phyloP scores from a whole-genome alignment of 2,329 filamentous ascomycete genomes.

The Aspergillus aculeatinus region DNA sequence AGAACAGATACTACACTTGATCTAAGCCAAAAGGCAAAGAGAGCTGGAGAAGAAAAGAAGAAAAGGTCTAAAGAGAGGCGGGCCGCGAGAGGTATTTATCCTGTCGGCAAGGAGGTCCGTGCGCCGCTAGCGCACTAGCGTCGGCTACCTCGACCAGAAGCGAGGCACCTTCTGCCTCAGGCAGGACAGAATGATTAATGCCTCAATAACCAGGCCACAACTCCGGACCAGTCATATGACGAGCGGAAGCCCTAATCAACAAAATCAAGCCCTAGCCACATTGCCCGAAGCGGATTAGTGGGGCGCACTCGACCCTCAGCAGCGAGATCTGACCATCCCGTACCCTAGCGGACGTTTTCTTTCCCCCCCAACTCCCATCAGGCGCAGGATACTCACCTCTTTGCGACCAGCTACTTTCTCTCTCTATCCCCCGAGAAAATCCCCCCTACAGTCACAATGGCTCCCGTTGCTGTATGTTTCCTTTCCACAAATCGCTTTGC shows the following conservation, averaged over 20 bases:
- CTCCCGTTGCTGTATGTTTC: constrained; percentile 81
- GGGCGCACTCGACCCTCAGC: constrained; percentile 32
- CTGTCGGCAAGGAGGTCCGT: constrained; percentile 10
- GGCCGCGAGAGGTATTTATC: constrained; percentile 34
- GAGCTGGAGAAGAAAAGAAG: constrained; percentile 50
- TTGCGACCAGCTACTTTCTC: constrained; percentile 59
- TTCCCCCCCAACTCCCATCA: constrained; percentile 21
- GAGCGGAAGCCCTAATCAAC: constrained; percentile 20
- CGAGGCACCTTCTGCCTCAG: constrained; percentile 6
- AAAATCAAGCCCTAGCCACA: constrained; percentile 4
- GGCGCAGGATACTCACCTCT: constrained; percentile 90
- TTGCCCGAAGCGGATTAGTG: constrained; percentile 25
- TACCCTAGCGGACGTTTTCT: constrained; percentile 26
- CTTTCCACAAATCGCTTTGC: constrained; percentile 73
- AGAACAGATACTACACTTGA: constrained; percentile 97
- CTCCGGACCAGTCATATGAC: constrained; percentile 12
- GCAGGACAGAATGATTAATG: neutral
- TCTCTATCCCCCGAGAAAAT: constrained; percentile 30
- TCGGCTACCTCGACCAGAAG: constrained; percentile 13
- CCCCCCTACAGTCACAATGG: constrained; percentile 64
- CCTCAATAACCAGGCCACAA: neutral
- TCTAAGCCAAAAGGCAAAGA: constrained; percentile 68
- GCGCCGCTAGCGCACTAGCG: constrained; percentile 22
- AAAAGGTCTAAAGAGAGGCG: constrained; percentile 33
- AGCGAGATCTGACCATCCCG: constrained; percentile 21